Conservation (phyloP, 1,284 basidiomycete species). For the Fistulina hepatica region DNA sequence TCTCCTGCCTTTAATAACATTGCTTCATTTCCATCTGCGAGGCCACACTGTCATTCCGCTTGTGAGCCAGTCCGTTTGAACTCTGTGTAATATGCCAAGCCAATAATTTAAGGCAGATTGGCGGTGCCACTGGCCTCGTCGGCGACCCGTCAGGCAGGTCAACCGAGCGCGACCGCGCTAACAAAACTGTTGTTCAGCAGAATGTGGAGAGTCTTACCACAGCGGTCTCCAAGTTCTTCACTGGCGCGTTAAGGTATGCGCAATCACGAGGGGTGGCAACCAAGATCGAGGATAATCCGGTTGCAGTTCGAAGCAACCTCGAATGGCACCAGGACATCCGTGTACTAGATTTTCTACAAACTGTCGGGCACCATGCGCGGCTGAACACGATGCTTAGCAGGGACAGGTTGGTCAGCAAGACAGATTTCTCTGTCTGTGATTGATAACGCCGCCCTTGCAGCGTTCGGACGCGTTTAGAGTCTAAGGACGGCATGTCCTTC, state of each 20-base stretch:
- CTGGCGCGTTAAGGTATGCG: constrained; percentile 54
- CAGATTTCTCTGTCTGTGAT: neutral
- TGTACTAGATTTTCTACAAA: constrained; percentile 79
- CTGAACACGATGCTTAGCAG: constrained; percentile 86
- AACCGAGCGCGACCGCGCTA: constrained; percentile 70
- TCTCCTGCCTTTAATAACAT: constrained; percentile 75
- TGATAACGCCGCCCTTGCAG: constrained; percentile 29
- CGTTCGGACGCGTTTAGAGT: constrained; percentile 74
- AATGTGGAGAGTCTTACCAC: constrained; percentile 63
- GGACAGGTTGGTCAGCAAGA: constrained; percentile 57
- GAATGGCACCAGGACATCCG: constrained; percentile 71
- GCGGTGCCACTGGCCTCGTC: constrained; percentile 92
- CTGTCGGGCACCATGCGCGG: constrained; percentile 71
- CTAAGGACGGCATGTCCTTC: constrained; percentile 82
- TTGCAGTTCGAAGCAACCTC: constrained; percentile 71
- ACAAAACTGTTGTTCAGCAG: constrained; percentile 42
- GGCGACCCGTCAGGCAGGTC: constrained; percentile 92
- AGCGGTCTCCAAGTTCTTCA: constrained; percentile 68
- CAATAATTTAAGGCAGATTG: constrained; percentile 49
- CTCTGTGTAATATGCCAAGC: constrained; percentile 3
- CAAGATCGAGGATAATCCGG: constrained; percentile 18
- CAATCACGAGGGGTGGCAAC: constrained; percentile 22
- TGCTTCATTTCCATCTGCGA: constrained; percentile 78
- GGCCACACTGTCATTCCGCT: constrained; percentile 80
- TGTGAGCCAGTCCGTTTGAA: constrained; percentile 37